These are phyloP conservation scores for Daedalea quercina DNA, from an alignment of 768 basidiomycete species.

Conservation along the genomic window DNA sequence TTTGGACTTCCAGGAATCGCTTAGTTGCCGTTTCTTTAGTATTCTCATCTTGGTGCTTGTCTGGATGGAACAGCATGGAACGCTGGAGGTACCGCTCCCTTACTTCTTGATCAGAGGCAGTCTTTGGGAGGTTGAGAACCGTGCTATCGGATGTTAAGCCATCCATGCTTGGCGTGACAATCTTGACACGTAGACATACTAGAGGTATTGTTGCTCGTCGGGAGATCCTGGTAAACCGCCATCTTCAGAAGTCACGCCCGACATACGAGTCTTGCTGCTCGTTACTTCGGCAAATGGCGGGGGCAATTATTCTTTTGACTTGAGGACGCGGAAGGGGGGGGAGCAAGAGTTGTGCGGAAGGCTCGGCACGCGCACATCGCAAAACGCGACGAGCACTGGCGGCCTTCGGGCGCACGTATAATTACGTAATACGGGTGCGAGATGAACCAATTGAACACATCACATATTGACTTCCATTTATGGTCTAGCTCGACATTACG, in stretches of 20 bases:
- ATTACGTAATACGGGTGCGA: background rate
- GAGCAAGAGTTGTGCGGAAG: too few species aligned
- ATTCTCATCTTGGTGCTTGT: slow-evolving; percentile 62
- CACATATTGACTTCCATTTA: background rate
- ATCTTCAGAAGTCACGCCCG: background rate
- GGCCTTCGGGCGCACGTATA: background rate
- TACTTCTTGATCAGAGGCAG: slow-evolving; percentile 62
- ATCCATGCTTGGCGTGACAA: background rate
- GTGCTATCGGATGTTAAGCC: slow-evolving; percentile 31
- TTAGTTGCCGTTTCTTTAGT: slow-evolving; percentile 53
- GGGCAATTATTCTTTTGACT: background rate
- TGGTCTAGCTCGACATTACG: background rate
- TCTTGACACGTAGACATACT: slow-evolving; percentile 4
- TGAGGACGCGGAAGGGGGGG: too few species aligned
- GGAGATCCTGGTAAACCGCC: background rate
- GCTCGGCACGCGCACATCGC: too few species aligned
- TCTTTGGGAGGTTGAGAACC: slow-evolving; percentile 62
- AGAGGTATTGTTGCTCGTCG: slow-evolving; percentile 7
- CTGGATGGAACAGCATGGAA: slow-evolving; percentile 80
- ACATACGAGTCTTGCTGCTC: background rate
- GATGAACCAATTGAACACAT: too few species aligned
- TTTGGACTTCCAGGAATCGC: slow-evolving; percentile 71
- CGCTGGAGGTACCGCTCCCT: slow-evolving; percentile 65
- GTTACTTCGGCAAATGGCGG: background rate
- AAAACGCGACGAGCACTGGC: too few species aligned